Evolutionary conservation across 2,329 filamentous ascomycete species (phyloP).

Genomic region (Nannizzia gypsea): DNA sequence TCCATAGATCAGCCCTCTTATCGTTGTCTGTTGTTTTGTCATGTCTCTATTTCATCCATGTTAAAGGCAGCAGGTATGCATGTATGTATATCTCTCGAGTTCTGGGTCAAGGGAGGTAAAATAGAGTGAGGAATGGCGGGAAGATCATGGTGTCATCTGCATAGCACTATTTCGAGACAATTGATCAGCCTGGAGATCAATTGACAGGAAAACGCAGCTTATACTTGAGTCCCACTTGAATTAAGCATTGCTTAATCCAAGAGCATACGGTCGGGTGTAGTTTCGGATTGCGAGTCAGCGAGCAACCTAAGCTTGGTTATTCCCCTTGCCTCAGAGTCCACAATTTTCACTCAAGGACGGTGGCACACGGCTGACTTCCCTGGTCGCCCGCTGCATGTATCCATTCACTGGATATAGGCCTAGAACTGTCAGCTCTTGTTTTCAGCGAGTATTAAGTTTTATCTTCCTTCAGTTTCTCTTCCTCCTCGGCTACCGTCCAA

Average conservation of each 20-base stretch:
- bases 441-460: not conserved
- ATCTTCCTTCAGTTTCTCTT: not conserved
- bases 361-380: not conserved
- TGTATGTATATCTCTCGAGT: not conserved
- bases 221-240: not conserved
- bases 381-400: not conserved
- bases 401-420: not conserved
- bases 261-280: too few species aligned
- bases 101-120: not conserved
- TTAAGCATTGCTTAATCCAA: not conserved
- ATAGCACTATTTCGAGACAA: not conserved
- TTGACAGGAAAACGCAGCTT: not conserved
- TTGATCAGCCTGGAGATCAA: not conserved
- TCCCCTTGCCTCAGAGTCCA: not conserved
- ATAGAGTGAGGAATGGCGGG: not conserved
- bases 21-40: not conserved
- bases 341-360: not conserved
- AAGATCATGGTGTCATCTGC: not conserved
- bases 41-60: not conserved
- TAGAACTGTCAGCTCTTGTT: not conserved
- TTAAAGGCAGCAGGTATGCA: not conserved
- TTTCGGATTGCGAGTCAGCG: not conserved
- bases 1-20: conserved; percentile 1
- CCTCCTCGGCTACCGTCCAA: not conserved
- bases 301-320: not conserved